A percentile compares a stretch with the other conserved stretches of the same genome.
These are phyloP conservation scores for Xylaria venustula DNA, from an alignment of 495 filamentous ascomycete genomes.

Conservation along the genomic window DNA sequence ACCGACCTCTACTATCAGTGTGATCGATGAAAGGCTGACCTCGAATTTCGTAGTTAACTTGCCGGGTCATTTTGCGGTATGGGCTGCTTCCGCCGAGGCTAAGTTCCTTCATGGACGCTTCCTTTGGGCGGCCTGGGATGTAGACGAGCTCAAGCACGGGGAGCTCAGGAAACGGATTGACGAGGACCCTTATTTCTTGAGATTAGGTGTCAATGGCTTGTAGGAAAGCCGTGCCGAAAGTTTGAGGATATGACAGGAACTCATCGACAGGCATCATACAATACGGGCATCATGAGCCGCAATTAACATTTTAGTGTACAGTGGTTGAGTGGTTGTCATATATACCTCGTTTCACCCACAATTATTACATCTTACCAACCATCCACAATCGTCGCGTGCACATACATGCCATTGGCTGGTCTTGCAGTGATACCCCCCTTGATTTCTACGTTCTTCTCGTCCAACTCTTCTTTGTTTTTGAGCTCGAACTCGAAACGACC, in stretches of 20 bases:
- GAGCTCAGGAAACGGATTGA: slow-evolving; percentile 35
- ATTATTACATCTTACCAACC: slow-evolving; percentile 55
- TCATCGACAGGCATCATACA: neutral
- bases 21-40: neutral
- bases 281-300: neutral
- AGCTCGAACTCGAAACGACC: slow-evolving; percentile 69
- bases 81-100: slow-evolving; percentile 49
- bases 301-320: neutral
- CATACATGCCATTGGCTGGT: slow-evolving; percentile 63
- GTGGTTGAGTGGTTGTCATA: slow-evolving; percentile 1
- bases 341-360: neutral
- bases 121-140: slow-evolving; percentile 52
- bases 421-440: slow-evolving; percentile 60
- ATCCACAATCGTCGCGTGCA: slow-evolving; percentile 58
- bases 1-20: too few species aligned
- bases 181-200: slow-evolving; percentile 29
- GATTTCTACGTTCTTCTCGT: slow-evolving; percentile 57
- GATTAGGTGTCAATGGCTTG: slow-evolving; percentile 26
- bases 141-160: slow-evolving; percentile 45
- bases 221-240: neutral
- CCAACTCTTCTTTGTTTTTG: slow-evolving; percentile 51
- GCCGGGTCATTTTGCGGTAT: slow-evolving; percentile 48
- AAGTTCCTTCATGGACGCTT: slow-evolving; percentile 52
- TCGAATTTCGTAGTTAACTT: slow-evolving; percentile 31
- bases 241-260: too few species aligned